Conservation (phyloP, 345 rosid species). For the Erysimum cheiranthoides region DNA sequence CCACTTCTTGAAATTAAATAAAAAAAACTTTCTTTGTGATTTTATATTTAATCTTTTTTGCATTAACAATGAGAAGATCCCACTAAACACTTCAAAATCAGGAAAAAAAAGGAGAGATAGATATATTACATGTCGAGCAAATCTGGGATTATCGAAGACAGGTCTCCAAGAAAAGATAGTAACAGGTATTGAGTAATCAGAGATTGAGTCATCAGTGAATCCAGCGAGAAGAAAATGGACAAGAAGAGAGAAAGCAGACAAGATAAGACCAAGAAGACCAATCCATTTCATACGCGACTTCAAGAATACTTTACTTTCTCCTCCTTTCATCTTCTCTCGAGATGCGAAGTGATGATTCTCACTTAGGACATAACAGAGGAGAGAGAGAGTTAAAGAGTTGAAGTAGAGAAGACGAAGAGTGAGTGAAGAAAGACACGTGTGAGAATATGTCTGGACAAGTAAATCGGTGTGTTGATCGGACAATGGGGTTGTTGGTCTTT, state of each 20-base stretch:
- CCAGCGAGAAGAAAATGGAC: slow-evolving; percentile 88
- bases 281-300: slow-evolving; percentile 95
- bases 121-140: slow-evolving; percentile 56
- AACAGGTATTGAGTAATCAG: slow-evolving; percentile 83
- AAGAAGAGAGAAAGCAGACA: slow-evolving; percentile 74
- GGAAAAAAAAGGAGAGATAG: not conserved
- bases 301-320: slow-evolving; percentile 72
- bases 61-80: slow-evolving; percentile 39
- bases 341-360: slow-evolving; percentile 11
- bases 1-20: slow-evolving; percentile 32
- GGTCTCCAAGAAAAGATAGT: slow-evolving; percentile 99
- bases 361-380: slow-evolving; percentile 34
- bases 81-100: not conserved
- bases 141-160: slow-evolving; percentile 67
- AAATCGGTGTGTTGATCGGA: too few relatives aligned
- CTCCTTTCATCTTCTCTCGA: slow-evolving; percentile 66
- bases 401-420: not conserved
- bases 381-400: slow-evolving; percentile 22
- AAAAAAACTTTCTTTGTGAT: not conserved
- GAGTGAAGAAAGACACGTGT: not conserved
- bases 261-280: slow-evolving; percentile 72
- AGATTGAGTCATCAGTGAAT: slow-evolving; percentile 69
- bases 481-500: too few relatives aligned
- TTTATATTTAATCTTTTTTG: not conserved
- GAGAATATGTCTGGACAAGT: too few relatives aligned